Base-by-base conservation (phyloP, 225 moss, liverwort and hornwort species). In the Neckera pumila region DNA sequence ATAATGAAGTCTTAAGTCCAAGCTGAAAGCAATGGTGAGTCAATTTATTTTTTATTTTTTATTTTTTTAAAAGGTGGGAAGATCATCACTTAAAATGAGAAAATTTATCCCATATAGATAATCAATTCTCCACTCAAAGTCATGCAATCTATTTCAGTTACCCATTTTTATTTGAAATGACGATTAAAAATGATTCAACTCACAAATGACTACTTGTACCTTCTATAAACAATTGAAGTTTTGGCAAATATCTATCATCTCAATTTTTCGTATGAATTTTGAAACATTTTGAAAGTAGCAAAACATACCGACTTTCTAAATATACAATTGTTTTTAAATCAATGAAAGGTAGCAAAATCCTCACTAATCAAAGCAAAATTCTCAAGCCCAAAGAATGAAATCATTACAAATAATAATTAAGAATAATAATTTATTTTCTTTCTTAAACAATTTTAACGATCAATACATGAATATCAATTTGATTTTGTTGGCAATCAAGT, bases 301-400 rank as follows among this genome's bases (percentile, higher is more conserved):
- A 2, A 45, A 45, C 6, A 10, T 17, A 17, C 6, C 6, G 11
- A 11, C 2, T 27, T 27, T 72, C 17, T 43, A 43, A 72, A 1
- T 1, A 5, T 23, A 38, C 4, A 1, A 13, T 25, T 70, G 1
- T 25, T 25, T 2, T 70, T 70, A 3, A 40, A 1, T 40, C 3
- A 1, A 3, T 43, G 15, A 2, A 1, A 47, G 11, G 18, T 47
- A 45, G 30, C 30, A 47, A 30, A 74, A 6, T 5, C 1, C 8
- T 42, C 2, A 0, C 5, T 6, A 6, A 30, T 74, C 4, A 47
- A 47, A 74, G 6, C 6, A 47, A 74, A 47, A 17, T 17, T 9
- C 6, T 72, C 5, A 9, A 71, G 14, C 12, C 1, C 0, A 7
- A 23, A 11, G 4, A 40, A n/a, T 5, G 5, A 38, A 67, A 2